Evolutionary conservation across 208 protist species (phyloP), one percentile per base, ranked within the genome.

Genomic region (Leptomonas pyrrhocoris): DNA sequence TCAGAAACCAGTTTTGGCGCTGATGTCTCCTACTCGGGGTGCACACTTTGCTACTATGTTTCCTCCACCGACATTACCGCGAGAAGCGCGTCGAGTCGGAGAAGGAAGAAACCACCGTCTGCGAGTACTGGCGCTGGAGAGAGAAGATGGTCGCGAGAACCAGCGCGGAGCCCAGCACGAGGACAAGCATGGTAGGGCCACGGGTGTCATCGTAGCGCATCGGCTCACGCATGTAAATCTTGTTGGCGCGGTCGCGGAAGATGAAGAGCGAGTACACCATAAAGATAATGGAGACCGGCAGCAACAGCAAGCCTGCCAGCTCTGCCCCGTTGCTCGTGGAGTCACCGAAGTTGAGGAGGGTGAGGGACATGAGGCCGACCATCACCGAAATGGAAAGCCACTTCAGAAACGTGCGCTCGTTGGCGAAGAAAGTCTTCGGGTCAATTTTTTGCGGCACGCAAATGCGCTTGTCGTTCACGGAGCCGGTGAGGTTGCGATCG

Each of bases 371-470:
- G 70, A 94, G 77, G 6, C 92, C 92, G 0, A 96, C 74, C 87
- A 96, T 90, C 6, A 93, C 88, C 21, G 89, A 94, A 55, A 97
- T 97, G 25, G 85, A 93, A 15, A 97, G 81, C 93, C 93, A 97
- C 71, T 96, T 96, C 56, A 97, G 73, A 69, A 97, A 97, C 7
- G 93, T 97, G 59, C 93, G 81, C 83, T 97, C 93, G 68, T 97
- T 97, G 9, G 93, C 93, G 63, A 97, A 94, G 68, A 95, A 97
- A 1, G 91, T 96, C 77, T 97, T 97, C 31, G 93, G 93, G 64
- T 97, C 93, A 65, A 97, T 93, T 69, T 96, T 96, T 76, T 94
- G 89, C 25, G 92, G 92, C 61, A 96, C 92, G 66, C 88, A 96
- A 69, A 96, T 93, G 31, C 86, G 79, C 68, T 96, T 96, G 74